phyloP scores from a whole-genome alignment of 129 eudicot genomes.

The Cynara cardunculus region DNA sequence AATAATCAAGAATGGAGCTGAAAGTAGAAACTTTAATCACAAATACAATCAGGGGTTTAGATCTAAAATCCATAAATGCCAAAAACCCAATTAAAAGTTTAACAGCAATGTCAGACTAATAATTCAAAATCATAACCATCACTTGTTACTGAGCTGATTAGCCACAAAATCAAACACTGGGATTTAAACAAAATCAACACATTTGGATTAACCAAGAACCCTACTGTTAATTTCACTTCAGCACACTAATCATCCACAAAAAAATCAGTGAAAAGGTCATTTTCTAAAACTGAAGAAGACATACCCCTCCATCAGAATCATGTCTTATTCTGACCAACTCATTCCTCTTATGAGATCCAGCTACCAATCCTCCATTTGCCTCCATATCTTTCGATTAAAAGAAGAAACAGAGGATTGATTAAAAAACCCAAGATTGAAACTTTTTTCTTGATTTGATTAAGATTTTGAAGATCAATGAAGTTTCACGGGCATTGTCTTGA shows the following conservation, averaged over 20 bases:
- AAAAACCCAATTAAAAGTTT: neutral
- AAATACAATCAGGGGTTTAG: conserved; percentile 3
- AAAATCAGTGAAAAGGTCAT: neutral
- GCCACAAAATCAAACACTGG: conserved; percentile 11
- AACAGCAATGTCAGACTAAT: neutral
- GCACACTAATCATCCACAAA: conserved; percentile 13
- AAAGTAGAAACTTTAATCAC: neutral
- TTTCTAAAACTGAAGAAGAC: neutral
- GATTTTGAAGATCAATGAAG: conserved; percentile 12
- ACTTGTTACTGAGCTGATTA: conserved; percentile 3
- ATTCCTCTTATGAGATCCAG: conserved; percentile 82
- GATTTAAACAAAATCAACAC: conserved; percentile 23
- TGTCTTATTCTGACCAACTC: conserved; percentile 75
- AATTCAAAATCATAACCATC: neutral
- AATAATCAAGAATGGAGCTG: neutral
- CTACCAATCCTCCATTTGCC: conserved; percentile 75
- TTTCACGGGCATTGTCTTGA: conserved; percentile 18
- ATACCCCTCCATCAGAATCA: conserved; percentile 80
- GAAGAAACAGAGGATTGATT: neutral
- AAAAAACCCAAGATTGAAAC: neutral
- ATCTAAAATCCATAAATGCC: conserved; percentile 13
- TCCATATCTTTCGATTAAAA: conserved; percentile 41
- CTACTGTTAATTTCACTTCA: conserved; percentile 22
- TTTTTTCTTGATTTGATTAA: conserved; percentile 1
- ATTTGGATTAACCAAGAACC: neutral